phyloP scores from a whole-genome alignment of 768 basidiomycete species.

The Lentinula sp. region DNA sequence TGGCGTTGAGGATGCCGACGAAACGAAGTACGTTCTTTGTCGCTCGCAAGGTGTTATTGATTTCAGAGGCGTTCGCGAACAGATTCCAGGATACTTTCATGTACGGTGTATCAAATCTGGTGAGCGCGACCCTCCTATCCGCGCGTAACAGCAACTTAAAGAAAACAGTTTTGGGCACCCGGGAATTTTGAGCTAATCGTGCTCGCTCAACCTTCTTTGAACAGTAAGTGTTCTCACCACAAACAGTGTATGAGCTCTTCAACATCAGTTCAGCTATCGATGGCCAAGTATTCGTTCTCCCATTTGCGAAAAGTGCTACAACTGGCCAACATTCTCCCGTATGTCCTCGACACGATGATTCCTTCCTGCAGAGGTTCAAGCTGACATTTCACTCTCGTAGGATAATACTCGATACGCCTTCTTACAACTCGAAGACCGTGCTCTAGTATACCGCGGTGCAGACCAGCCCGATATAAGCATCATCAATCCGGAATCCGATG shows the following conservation, averaged over 20 bases:
- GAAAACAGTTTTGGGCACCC: conserved; percentile 80
- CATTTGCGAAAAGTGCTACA: conserved; percentile 93
- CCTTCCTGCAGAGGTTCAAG: not conserved
- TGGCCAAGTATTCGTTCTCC: conserved; percentile 76
- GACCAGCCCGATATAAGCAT: conserved; percentile 98
- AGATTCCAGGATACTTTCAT: conserved; percentile 83
- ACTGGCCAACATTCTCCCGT: conserved; percentile 90
- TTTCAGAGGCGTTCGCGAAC: not conserved
- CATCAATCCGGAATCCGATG: conserved; percentile 95
- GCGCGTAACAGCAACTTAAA: conserved; percentile 1
- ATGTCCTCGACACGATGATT: conserved; percentile 18
- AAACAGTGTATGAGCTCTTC: not conserved
- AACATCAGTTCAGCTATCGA: conserved; percentile 35
- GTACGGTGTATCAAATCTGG: conserved; percentile 70
- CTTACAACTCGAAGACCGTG: conserved; percentile 91
- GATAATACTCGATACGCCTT: conserved; percentile 96
- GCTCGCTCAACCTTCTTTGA: conserved; percentile 49
- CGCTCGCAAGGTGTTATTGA: not conserved
- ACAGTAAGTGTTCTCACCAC: conserved; percentile 32
- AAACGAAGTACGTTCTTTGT: conserved; percentile 32
- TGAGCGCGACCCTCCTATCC: conserved; percentile 27
- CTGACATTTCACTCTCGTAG: conserved; percentile 27
- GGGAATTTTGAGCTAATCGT: conserved; percentile 88
- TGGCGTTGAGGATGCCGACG: conserved; percentile 62
- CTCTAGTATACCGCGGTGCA: conserved; percentile 89